Conservation (phyloP, 345 rosid genomes). For the Salix koriyanagi region DNA sequence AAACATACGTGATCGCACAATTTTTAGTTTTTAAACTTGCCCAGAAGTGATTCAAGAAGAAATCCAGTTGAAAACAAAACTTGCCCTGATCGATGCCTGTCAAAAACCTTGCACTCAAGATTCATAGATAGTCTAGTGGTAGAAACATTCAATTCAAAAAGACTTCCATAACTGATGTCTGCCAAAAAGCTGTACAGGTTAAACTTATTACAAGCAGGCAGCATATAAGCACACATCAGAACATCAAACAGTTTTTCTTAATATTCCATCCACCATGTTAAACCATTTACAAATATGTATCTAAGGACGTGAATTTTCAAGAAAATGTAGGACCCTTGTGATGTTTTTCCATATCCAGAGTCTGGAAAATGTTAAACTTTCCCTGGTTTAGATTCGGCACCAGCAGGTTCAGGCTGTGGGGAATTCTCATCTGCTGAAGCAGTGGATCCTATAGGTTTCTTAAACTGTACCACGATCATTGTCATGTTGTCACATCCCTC, state of each 20-base stretch:
- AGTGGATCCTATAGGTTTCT: slow-evolving; percentile 43
- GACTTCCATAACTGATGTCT: not conserved
- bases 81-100: no score
- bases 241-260: slow-evolving; percentile 7
- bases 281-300: slow-evolving; percentile 18
- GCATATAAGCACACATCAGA: slow-evolving; percentile 5
- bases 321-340: not conserved
- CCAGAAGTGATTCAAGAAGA: no score
- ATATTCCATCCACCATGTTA: slow-evolving; percentile 3
- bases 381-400: slow-evolving; percentile 22
- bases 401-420: slow-evolving; percentile 28
- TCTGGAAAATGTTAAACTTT: not conserved
- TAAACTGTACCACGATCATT: slow-evolving; percentile 88
- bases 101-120: not conserved
- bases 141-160: not conserved
- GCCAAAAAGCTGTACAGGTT: slow-evolving; percentile 25
- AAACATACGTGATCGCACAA: no score
- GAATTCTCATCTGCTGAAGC: slow-evolving; percentile 32
- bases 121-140: not conserved
- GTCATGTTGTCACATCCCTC: slow-evolving; percentile 99
- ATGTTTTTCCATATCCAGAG: not conserved
- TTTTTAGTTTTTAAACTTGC: no score
- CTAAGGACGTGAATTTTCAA: not conserved
- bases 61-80: no score
- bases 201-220: not conserved